These are phyloP conservation scores for Carex sylvatica DNA, from an alignment of 202 grass and related monocot species.

Conservation along the genomic window DNA sequence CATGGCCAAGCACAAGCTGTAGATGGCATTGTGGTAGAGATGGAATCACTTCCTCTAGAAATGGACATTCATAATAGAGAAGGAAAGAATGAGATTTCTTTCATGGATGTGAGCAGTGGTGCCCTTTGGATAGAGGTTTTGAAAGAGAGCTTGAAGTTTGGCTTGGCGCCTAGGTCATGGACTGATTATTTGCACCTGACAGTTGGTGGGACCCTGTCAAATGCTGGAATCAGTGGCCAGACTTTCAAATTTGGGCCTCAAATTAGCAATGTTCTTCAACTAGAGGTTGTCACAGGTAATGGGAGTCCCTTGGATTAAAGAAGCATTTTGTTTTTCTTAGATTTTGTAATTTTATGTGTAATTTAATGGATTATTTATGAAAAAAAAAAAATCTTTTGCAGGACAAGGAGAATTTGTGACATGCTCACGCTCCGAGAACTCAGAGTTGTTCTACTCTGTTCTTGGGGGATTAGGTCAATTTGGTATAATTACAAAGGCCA, in stretches of 20 bases:
- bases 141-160: conserved; percentile 81
- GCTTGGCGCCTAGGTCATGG: conserved; percentile 80
- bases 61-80: conserved; percentile 52
- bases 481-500: conserved; percentile 93
- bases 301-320: conserved; percentile 26
- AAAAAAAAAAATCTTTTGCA: conserved; percentile 22
- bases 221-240: conserved; percentile 96
- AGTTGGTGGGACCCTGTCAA: conserved; percentile 86
- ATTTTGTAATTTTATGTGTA: conserved; percentile 36
- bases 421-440: conserved; percentile 66
- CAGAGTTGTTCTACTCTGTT: conserved; percentile 85
- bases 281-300: conserved; percentile 90
- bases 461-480: conserved; percentile 93
- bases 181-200: conserved; percentile 93
- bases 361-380: conserved; percentile 40
- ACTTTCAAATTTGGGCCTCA: conserved; percentile 97
- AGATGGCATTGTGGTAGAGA: conserved; percentile 97
- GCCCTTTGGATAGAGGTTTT: conserved; percentile 90
- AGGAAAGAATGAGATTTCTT: conserved; percentile 41
- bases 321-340: background rate
- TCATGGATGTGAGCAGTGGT: conserved; percentile 72
- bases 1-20: conserved; percentile 86
- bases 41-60: conserved; percentile 61
- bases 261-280: conserved; percentile 90
- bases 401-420: conserved; percentile 70